Evolutionary conservation across 2,329 filamentous ascomycete genomes (phyloP).

Genomic region (Bertia moriformis): DNA sequence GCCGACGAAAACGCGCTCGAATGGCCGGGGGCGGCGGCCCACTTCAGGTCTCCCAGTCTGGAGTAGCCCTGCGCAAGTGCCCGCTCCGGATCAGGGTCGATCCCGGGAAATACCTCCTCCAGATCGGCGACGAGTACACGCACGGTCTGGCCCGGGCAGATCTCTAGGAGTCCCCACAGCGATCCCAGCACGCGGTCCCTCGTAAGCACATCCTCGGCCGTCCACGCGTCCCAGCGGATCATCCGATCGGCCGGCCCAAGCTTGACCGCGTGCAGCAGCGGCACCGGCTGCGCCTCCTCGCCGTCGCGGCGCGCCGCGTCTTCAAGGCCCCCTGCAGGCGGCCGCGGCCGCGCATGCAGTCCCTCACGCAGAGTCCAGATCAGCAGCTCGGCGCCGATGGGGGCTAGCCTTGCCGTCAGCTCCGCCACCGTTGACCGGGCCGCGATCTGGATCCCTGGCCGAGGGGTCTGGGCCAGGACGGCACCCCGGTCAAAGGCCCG

Average conservation of each 20-base stretch:
- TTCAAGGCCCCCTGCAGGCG: constrained; percentile 17
- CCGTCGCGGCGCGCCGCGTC: constrained; percentile 7
- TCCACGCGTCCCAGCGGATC: constrained; percentile 43
- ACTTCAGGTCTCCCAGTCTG: no score
- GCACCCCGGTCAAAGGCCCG: constrained; percentile 64
- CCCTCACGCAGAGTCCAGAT: constrained; percentile 45
- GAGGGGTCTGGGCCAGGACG: constrained; percentile 56
- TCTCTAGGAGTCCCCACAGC: no score
- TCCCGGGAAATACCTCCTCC: no score
- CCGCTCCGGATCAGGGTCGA: no score
- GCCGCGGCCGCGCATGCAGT: constrained; percentile 50
- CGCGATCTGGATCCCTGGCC: constrained; percentile 37
- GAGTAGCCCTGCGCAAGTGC: no score
- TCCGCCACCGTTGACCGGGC: constrained; percentile 26
- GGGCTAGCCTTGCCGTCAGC: constrained; percentile 40
- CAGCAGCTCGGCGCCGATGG: constrained; percentile 57
- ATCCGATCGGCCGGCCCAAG: constrained; percentile 49
- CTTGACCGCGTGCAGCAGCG: constrained; percentile 65
- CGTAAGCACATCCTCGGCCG: constrained; percentile 34
- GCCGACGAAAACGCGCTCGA: no score
- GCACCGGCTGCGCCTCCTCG: constrained; percentile 4
- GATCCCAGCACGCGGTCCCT: constrained; percentile 46
- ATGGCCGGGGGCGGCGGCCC: no score
- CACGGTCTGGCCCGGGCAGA: no score
- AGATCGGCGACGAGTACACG: no score